Evolutionary conservation across 2,329 filamentous ascomycete genomes (phyloP), one percentile per base, ranked within the genome.

Genomic region (Pseudogymnoascus sp.): DNA sequence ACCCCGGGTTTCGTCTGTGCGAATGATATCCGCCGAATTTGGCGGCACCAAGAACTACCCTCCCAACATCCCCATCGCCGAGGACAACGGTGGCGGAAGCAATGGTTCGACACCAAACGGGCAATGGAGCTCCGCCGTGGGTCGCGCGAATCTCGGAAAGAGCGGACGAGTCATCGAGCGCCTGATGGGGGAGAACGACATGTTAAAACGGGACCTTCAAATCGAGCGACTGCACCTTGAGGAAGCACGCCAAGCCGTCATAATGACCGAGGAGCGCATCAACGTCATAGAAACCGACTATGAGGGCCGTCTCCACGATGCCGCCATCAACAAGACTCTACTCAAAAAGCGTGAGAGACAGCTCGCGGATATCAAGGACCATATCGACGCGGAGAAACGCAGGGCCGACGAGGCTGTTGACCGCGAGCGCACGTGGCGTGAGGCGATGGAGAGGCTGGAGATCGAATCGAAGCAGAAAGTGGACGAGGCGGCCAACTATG

Each of bases 91-190:
- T 19, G 25, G 39, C 23, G 60, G 60, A 3, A 64, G 45, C 34
- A 11, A 66, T 16, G 13, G 60, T 28, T 60, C 43, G 37, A 62
- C 60, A 8, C 65, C 62, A 23, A 60, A 48, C 25, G 61, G 45
- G 19, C 71, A 73, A 73, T 88, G 86, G 84, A 87, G 88, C 71
- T 85, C 85, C 31, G 86, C 86, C 2, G 83, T 90, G 54, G 87
- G 87, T 68, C 87, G 88, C 72, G 87, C 87, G 6, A 86, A 85
- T 2, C 77, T 89, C 2, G 89, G 89, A 48, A 92, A 92, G 78
- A 90, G 87, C 8, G 89, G 89, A 7, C 81, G 88, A 36, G 89
- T 92, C 62, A 93, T 95, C 75, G 91, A 95, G 76, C 85, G 86
- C 72, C 82, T 95, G 63, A 90, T 92, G 72, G 87, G 87, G 62